A percentile compares a stretch with the other conserved stretches of the same genome.
Evolutionary conservation across 2,329 filamentous ascomycete genomes (phyloP).

Genomic region (Thyridium curvatum): DNA sequence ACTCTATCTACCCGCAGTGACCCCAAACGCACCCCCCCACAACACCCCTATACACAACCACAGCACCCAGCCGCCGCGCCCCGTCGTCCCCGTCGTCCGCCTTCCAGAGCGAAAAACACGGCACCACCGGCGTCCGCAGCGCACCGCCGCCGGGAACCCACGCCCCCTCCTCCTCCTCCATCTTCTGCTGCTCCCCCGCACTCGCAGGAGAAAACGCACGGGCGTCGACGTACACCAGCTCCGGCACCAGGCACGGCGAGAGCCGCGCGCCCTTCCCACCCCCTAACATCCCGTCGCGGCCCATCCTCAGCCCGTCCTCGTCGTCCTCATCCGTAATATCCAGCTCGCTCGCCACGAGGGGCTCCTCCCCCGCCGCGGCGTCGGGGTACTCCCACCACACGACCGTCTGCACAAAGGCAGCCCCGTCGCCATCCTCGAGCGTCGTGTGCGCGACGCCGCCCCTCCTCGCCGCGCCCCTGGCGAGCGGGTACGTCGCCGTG

Average conservation of each 20-base stretch:
- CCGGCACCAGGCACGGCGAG: constrained; percentile 4
- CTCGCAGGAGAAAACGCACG: constrained; percentile 1
- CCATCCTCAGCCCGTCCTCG: neutral
- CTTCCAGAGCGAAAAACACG: neutral
- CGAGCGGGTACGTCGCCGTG: neutral
- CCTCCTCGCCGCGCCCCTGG: neutral
- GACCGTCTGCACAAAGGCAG: constrained; percentile 11
- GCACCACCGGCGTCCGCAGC: too few species aligned
- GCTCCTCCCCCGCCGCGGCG: neutral
- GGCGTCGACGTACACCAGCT: constrained; percentile 10
- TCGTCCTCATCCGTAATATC: neutral
- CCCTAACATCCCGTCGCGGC: constrained; percentile 3
- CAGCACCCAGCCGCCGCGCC: neutral
- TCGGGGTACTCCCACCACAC: constrained; percentile 1
- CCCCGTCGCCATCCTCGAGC: neutral
- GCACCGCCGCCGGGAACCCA: too few species aligned
- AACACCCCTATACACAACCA: neutral
- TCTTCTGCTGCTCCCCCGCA: too few species aligned
- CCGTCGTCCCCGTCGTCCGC: neutral
- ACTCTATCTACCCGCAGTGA: too few species aligned
- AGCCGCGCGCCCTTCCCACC: neutral
- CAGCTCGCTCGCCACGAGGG: constrained; percentile 1
- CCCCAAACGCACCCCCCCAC: neutral
- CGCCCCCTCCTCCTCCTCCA: too few species aligned
- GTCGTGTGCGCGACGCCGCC: constrained; percentile 1